A percentile compares a stretch with the other conserved stretches of the same genome.
phyloP scores from a whole-genome alignment of 2,329 filamentous ascomycete species.

The Thielaviopsis cerberus region DNA sequence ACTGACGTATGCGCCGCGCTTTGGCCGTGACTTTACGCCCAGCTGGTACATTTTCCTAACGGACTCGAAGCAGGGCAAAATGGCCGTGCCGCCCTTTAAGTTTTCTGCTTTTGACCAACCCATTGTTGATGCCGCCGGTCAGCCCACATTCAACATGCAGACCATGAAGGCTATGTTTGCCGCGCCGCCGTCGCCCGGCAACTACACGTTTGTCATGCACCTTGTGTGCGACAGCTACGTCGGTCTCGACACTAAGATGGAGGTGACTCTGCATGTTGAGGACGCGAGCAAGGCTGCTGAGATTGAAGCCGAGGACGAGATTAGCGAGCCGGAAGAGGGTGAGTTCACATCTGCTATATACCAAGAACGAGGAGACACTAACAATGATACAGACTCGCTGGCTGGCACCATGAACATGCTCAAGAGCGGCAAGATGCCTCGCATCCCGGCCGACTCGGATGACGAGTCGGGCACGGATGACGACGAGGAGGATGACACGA shows the following conservation, averaged over 20 bases:
- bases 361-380: background rate
- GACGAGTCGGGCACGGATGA: conserved; percentile 69
- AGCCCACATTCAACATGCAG: conserved; percentile 85
- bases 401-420: conserved; percentile 80
- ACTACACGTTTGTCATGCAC: conserved; percentile 90
- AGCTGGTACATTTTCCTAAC: conserved; percentile 89
- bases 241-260: conserved; percentile 80
- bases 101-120: conserved; percentile 85
- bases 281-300: conserved; percentile 70
- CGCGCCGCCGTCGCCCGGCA: conserved; percentile 75
- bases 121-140: conserved; percentile 59
- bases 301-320: conserved; percentile 76
- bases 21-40: conserved; percentile 72
- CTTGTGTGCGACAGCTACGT: conserved; percentile 88
- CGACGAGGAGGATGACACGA: conserved; percentile 47
- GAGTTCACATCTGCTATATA: conserved; percentile 22
- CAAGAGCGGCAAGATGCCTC: conserved; percentile 45
- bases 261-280: conserved; percentile 75
- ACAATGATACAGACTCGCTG: conserved; percentile 48
- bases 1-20: conserved; percentile 78
- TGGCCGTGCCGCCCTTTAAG: conserved; percentile 91
- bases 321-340: conserved; percentile 97
- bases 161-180: conserved; percentile 95
- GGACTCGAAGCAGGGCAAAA: conserved; percentile 84
- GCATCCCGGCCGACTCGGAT: conserved; percentile 36